Evolutionary conservation across 2,329 filamentous ascomycete species (phyloP), one percentile per base, ranked within the genome.

Genomic region (Aspergillus intermedius): DNA sequence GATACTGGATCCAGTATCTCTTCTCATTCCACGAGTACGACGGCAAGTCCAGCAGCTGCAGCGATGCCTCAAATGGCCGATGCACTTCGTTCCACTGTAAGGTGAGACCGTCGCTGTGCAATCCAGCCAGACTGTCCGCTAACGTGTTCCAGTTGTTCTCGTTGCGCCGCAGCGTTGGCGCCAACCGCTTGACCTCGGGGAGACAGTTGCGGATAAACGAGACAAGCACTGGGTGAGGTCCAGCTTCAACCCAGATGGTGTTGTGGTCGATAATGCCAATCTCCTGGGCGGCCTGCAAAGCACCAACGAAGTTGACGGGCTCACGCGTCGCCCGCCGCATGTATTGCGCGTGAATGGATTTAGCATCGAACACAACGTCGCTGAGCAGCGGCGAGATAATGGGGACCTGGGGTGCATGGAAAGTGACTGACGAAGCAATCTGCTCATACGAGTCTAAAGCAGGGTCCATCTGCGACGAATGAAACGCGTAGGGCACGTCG

Each of bases 21-120:
- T 87, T 87, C 53, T 80, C 73, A 60, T 88, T 83, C 63, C 84
- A 89, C 1, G 75, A 75, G 61, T 88, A 89, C 0, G 78, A 76
- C 2, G 84, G 84, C 2, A 89, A 69, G 22, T 79, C 72, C 8
- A 86, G 68, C 13, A 88, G 71, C 43, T 77, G 73, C 37, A 83
- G 76, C 0, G 76, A 74, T 37, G 71, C 63, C 57, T 81, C 78
- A 63, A 82, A 85, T 47, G 80, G 74, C 47, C 74, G 72, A 65
- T 86, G 81, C 60, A 79, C 87, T 65, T 88, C 86, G 51, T 83
- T 79, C 79, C 86, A 91, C 63, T 84, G 76, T 47, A 90, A 71
- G 41, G 76, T 70, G 4, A 87, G 69, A 23, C 87, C 87, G 8
- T 76, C 76, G 3, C 71, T 70, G 67, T 86, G 81, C 0, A 91